A percentile compares a stretch with the other conserved stretches of the same genome.
Conservation (phyloP, 1,284 basidiomycete genomes). For the Amylostereum areolatum region DNA sequence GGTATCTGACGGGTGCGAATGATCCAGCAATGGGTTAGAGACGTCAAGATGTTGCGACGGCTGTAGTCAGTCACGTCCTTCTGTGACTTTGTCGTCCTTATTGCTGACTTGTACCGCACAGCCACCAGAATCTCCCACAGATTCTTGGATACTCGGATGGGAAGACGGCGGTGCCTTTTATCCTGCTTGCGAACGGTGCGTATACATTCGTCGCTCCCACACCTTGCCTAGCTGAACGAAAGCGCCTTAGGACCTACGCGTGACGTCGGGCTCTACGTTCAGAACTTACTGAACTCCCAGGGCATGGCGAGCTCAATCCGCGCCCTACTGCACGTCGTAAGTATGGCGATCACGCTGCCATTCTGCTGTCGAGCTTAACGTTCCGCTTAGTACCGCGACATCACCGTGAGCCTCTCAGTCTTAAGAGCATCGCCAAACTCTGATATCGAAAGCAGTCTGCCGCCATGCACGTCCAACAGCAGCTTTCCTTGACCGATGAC, state of each 20-base stretch:
- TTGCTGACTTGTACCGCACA: conserved; percentile 14
- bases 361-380: not conserved
- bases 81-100: not conserved
- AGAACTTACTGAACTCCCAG: not conserved
- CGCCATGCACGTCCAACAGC: conserved; percentile 38
- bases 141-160: conserved; percentile 47
- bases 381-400: conserved; percentile 35
- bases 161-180: conserved; percentile 40
- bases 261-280: conserved; percentile 7
- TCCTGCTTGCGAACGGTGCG: conserved; percentile 42
- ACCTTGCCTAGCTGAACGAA: not conserved
- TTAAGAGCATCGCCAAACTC: not conserved
- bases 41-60: conserved; percentile 45
- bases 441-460: conserved; percentile 31
- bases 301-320: not conserved
- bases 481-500: conserved; percentile 34
- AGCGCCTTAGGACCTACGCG: conserved; percentile 15
- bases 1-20: not conserved
- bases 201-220: not conserved
- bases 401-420: conserved; percentile 26
- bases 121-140: conserved; percentile 50
- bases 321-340: not conserved
- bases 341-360: conserved; percentile 7
- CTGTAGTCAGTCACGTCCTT: conserved; percentile 32
- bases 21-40: conserved; percentile 39